Conservation (phyloP, 2,329 filamentous ascomycete species). For the Colletotrichum sojae region DNA sequence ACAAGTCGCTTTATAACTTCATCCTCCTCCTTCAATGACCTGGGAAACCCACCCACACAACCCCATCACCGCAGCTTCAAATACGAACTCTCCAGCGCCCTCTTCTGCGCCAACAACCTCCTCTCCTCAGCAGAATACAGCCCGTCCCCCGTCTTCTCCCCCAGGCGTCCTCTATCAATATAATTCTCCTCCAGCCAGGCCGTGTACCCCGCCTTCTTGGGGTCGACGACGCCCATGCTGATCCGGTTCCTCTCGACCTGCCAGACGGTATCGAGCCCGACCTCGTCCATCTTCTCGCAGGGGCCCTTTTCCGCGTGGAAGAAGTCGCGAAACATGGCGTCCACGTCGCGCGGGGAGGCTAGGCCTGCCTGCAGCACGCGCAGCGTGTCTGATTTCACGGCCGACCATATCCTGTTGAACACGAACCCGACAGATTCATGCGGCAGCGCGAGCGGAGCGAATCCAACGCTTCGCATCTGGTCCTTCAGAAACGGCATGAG, state of each 20-base stretch:
- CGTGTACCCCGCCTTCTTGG: slow-evolving; percentile 29
- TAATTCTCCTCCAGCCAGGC: slow-evolving; percentile 48
- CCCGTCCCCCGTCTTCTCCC: slow-evolving; percentile 49
- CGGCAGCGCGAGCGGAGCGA: slow-evolving; percentile 46
- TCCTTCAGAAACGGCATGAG: slow-evolving; percentile 49
- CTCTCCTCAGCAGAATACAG: slow-evolving; percentile 46
- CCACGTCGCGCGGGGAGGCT: slow-evolving; percentile 49
- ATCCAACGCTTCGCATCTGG: slow-evolving; percentile 47
- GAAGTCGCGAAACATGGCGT: slow-evolving; percentile 49
- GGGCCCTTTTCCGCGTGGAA: slow-evolving; percentile 49
- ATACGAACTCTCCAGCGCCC: slow-evolving; percentile 22
- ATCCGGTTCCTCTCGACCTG: slow-evolving; percentile 46
- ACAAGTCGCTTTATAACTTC: not conserved
- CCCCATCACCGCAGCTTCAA: slow-evolving; percentile 8
- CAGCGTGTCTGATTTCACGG: slow-evolving; percentile 52
- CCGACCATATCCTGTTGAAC: slow-evolving; percentile 54
- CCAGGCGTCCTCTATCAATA: slow-evolving; percentile 46
- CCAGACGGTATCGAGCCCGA: slow-evolving; percentile 51
- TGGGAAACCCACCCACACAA: not conserved
- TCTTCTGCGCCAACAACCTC: slow-evolving; percentile 43
- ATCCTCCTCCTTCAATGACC: slow-evolving; percentile 1
- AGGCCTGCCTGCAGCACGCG: slow-evolving; percentile 50
- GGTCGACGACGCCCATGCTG: slow-evolving; percentile 37
- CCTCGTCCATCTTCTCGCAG: slow-evolving; percentile 51
- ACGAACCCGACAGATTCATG: slow-evolving; percentile 52